Evolutionary conservation across 23 red algal species (phyloP).

Genomic region (Gracilaria domingensis): DNA sequence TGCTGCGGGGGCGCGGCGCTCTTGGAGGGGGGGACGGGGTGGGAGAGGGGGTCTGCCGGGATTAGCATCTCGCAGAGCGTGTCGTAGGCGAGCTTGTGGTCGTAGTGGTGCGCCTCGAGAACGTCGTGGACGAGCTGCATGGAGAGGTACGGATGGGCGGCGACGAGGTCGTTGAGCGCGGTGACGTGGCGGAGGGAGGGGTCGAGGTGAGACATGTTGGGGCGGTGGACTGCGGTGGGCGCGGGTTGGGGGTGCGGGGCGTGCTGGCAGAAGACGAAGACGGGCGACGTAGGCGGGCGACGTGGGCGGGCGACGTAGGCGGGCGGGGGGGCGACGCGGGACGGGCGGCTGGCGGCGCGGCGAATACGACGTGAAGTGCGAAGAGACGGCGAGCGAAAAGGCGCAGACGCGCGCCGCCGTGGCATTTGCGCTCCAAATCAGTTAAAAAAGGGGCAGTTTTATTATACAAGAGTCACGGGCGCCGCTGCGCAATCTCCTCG

Average conservation of each 20-base stretch:
- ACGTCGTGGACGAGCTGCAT: slow-evolving; percentile 35
- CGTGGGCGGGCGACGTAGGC: too few species aligned
- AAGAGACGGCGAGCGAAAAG: too few species aligned
- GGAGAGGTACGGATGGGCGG: slow-evolving; percentile 25
- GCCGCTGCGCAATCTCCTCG: background rate
- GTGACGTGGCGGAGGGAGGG: background rate
- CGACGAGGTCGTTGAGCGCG: slow-evolving; percentile 32
- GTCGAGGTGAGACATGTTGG: background rate
- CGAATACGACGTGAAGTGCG: too few species aligned
- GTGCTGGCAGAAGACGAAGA: too few species aligned
- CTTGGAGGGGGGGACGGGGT: background rate
- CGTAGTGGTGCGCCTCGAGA: slow-evolving; percentile 11
- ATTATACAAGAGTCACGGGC: background rate
- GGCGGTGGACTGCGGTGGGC: background rate
- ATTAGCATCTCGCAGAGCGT: slow-evolving; percentile 65
- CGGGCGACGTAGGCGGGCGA: too few species aligned
- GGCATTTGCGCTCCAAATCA: too few species aligned
- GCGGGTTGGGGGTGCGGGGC: too few species aligned
- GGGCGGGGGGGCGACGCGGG: too few species aligned
- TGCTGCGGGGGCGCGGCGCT: background rate
- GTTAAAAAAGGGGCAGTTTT: too few species aligned
- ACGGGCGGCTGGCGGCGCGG: too few species aligned
- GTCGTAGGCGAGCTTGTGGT: slow-evolving; percentile 35
- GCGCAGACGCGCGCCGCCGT: too few species aligned
- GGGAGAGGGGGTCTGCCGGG: background rate